Evolutionary conservation across 164 flowering plant species (phyloP), one percentile per base, ranked within the genome.

Genomic region (Vitis rotundifolia): DNA sequence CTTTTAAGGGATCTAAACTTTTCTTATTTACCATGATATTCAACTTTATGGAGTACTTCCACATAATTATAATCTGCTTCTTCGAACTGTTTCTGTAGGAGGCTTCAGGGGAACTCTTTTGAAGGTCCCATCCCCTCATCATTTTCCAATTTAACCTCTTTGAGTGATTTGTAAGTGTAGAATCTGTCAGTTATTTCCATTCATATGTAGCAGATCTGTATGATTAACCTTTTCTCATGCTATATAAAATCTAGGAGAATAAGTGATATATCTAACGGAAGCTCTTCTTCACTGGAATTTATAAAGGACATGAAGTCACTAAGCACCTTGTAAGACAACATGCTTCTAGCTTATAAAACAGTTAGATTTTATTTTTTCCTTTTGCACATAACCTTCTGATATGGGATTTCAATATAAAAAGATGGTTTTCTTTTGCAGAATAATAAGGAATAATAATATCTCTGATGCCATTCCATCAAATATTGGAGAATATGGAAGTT

Each of bases 51-150:
- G 37, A 31, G 37, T 31, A 31, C 37, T 31, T 31, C 19, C 37
- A 5, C 37, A 31, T 2, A 31, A 1, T 31, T 31, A 31, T 31
- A 31, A 31, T 31, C 37, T 31, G 11, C 9, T 53, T 22, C 13
- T 44, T 49, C 22, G 11, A 15, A 31, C 60, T 57, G 2, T 78
- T 73, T 49, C 6, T 77, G 62, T 58, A 88, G 98, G 88, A 83
- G 89, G 73, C 65, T 91, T 61, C 84, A 91, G 68, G 98, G 58
- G 0, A 93, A 87, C 73, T 73, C 90, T 19, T 74, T 91, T 56
- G 71, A 76, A 65, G 98, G 98, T 71, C 79, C 93, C 61, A 87
- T 91, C 80, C 97, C 98, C 57, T 68, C 85, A 14, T 47, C 84
- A 3, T 83, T 89, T 67, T 75, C 91, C 54, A 85, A 80, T n/a